phyloP scores from a whole-genome alignment of 352 stramenopile genomes.

The Globisporangium uncinulatum region DNA sequence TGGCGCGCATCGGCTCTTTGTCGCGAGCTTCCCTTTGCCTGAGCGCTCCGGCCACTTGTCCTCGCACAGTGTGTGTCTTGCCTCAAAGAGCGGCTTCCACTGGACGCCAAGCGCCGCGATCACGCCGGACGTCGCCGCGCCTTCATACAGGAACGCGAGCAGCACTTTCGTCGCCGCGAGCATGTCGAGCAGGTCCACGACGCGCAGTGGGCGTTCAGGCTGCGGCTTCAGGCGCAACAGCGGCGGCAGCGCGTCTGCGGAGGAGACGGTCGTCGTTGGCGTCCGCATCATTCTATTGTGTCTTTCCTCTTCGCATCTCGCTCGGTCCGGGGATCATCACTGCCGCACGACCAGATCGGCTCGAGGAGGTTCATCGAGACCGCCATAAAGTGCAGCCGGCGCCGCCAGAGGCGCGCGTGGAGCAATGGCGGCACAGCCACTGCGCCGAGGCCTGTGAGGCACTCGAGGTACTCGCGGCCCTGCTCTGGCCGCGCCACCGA shows the following conservation, averaged over 20 bases:
- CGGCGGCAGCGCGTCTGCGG: constrained; percentile 16
- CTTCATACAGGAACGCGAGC: neutral
- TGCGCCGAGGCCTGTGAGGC: constrained; percentile 40
- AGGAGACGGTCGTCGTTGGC: constrained; percentile 1
- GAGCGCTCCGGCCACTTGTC: constrained; percentile 57
- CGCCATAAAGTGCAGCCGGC: constrained; percentile 39
- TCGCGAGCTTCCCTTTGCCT: constrained; percentile 28
- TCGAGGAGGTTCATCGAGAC: constrained; percentile 39
- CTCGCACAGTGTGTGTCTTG: constrained; percentile 48
- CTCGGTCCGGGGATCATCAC: neutral
- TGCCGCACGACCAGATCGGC: constrained; percentile 24
- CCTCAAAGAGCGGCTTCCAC: constrained; percentile 34
- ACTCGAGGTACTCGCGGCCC: constrained; percentile 46
- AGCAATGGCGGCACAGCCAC: constrained; percentile 23
- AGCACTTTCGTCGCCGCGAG: too few species aligned
- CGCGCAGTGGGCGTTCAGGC: constrained; percentile 22
- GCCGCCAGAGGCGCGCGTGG: constrained; percentile 29
- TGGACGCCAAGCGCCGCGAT: neutral
- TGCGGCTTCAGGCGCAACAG: constrained; percentile 42
- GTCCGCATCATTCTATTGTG: too few species aligned
- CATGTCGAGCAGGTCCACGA: constrained; percentile 37
- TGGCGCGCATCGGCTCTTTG: constrained; percentile 25
- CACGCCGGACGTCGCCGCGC: neutral
- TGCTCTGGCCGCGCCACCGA: constrained; percentile 9
- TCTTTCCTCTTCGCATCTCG: too few species aligned